Base-by-base conservation (phyloP, 2,329 filamentous ascomycete species). In the Curvularia sp. region DNA sequence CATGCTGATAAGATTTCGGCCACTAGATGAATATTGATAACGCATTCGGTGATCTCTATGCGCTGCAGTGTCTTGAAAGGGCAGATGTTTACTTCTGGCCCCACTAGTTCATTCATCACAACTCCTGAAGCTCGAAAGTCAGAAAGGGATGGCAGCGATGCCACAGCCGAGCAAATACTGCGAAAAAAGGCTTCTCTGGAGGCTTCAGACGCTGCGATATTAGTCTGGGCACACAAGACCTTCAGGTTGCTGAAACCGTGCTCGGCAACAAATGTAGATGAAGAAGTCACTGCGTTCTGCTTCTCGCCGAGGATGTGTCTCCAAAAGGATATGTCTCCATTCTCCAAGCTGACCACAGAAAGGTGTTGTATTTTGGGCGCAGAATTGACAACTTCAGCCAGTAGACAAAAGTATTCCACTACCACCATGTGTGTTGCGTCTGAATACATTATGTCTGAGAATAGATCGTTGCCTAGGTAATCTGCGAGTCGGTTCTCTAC, bases 401-500 rank as follows among this genome's bases (percentile, higher is more conserved):
- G 61, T n/a, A 63, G 41, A 1, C 28, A 32, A 30, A 68, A 70
- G 42, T 74, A 73, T 8, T 59, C 43, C 2, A 45, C 18, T 2
- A 64, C 49, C 47, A 63, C 49, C 47, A 63, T 59, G 1, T 59
- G 43, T 8, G 30, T 18, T 5, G 49, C 49, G 8, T 36, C 58
- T 39, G 42, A n/a, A 1, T 39, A 43, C 4, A 38, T 32, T 1
- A 49, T n/a, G 36, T 68, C 69, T 9, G 57, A 30, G 13, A 50
- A 34, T 0, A 72, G 58, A 21, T 55, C 58, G 36, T 70, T 67
- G 15, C 69, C 71, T 15, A 51, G 39, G 49, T 64, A 58, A 41
- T 74, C 69, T 15, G 61, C 49, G 3, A 69, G 53, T 8, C 71
- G 64, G 38, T 67, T 72, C 38, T 74, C 73, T 12, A 74, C 51